Percentiles rank a stretch among this genome's conserved stretches.
phyloP scores from a whole-genome alignment of 2,329 filamentous ascomycete genomes.

The Aspergillus brunneoviolaceus region DNA sequence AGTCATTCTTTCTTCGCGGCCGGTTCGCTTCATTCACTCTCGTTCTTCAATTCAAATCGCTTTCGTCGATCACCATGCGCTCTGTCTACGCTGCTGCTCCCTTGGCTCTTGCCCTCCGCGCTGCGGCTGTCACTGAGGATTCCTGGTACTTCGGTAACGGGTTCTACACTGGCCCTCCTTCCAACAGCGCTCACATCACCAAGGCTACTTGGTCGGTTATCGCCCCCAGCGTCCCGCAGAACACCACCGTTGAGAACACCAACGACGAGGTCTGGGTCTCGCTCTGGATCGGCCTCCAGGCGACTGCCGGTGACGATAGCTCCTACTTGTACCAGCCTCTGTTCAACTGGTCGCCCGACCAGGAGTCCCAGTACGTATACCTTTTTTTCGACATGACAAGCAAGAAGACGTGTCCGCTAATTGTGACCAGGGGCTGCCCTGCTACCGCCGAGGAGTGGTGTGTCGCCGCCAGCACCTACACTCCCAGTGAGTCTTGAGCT shows the following conservation, averaged over 20 bases:
- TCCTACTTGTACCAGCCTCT: conserved; percentile 19
- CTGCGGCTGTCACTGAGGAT: conserved; percentile 15
- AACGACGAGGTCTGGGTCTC: conserved; percentile 19
- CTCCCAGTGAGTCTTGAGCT: conserved; percentile 11
- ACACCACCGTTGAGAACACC: conserved; percentile 1
- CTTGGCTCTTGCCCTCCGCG: conserved; percentile 6
- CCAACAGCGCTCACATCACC: conserved; percentile 16
- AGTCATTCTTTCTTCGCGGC: neutral
- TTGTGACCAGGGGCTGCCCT: conserved; percentile 14
- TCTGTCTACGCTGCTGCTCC: conserved; percentile 7
- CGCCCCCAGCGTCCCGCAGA: conserved; percentile 14
- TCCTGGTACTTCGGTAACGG: conserved; percentile 19
- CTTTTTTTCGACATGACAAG: neutral
- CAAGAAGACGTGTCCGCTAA: neutral
- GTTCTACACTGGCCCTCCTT: conserved; percentile 20
- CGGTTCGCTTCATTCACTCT: neutral
- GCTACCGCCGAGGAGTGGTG: conserved; percentile 18
- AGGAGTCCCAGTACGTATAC: conserved; percentile 18
- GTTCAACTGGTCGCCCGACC: conserved; percentile 21
- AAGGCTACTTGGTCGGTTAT: conserved; percentile 21
- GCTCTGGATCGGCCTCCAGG: conserved; percentile 19
- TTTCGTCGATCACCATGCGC: conserved; percentile 10
- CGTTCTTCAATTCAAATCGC: neutral
- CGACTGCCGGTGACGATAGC: conserved; percentile 10
- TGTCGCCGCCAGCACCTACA: conserved; percentile 22